Conservation (phyloP, 139 green algal species). For the Axilococcus clingmanii region DNA sequence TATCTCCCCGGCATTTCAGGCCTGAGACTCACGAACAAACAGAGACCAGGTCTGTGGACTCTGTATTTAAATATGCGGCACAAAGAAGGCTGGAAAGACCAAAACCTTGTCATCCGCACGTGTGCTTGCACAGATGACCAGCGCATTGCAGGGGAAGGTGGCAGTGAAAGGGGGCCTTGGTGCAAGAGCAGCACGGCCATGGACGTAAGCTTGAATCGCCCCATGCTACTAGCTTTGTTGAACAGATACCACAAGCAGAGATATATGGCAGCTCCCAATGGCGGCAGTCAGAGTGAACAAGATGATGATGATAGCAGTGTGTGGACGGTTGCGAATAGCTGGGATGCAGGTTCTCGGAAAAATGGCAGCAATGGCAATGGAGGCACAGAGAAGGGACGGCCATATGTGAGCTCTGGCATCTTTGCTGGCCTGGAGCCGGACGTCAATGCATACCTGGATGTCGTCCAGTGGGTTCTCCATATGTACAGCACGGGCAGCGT, state of each 20-base stretch:
- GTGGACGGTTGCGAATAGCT: neutral
- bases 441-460: slow-evolving; percentile 30
- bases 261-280: neutral
- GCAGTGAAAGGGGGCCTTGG: neutral
- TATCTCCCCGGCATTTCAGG: slow-evolving; percentile 50
- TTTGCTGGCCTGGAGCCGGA: slow-evolving; percentile 4
- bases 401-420: neutral
- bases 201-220: slow-evolving; percentile 12
- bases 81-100: slow-evolving; percentile 11
- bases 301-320: neutral
- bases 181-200: too few species aligned
- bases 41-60: slow-evolving; percentile 26
- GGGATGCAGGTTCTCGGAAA: neutral
- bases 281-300: neutral
- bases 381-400: too few species aligned
- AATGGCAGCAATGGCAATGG: neutral
- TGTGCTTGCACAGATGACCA: neutral
- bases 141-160: neutral
- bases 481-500: slow-evolving; percentile 60
- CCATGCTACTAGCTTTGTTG: slow-evolving; percentile 18
- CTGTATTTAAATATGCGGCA: slow-evolving; percentile 26
- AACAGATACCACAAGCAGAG: slow-evolving; percentile 9
- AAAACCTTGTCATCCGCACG: slow-evolving; percentile 18
- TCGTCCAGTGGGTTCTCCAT: slow-evolving; percentile 60
- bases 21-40: slow-evolving; percentile 17